phyloP scores from a whole-genome alignment of 495 filamentous ascomycete species.

The Penicillium salamii region DNA sequence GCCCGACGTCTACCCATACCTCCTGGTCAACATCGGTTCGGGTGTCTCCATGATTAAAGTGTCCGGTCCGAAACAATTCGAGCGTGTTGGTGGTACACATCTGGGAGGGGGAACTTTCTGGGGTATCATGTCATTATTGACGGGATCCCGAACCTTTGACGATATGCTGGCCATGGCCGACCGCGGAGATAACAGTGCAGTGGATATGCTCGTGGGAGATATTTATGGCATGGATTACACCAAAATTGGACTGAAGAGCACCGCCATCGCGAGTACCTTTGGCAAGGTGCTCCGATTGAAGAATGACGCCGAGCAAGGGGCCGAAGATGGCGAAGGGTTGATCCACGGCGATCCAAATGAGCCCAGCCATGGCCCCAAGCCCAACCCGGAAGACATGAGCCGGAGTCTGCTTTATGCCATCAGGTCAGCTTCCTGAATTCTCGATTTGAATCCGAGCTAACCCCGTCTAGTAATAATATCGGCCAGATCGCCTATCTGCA shows the following conservation, averaged over 20 bases:
- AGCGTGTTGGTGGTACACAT: slow-evolving; percentile 91
- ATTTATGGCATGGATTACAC: slow-evolving; percentile 95
- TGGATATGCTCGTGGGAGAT: slow-evolving; percentile 97
- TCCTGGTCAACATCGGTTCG: slow-evolving; percentile 98
- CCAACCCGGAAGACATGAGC: slow-evolving; percentile 64
- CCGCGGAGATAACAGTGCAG: slow-evolving; percentile 81
- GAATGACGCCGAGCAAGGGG: slow-evolving; percentile 66
- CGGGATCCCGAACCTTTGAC: slow-evolving; percentile 86
- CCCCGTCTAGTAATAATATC: slow-evolving; percentile 79
- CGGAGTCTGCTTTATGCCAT: slow-evolving; percentile 78
- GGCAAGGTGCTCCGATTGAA: slow-evolving; percentile 94
- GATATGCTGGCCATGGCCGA: slow-evolving; percentile 96
- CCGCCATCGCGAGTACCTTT: slow-evolving; percentile 91
- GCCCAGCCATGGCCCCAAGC: slow-evolving; percentile 34
- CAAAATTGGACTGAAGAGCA: slow-evolving; percentile 92
- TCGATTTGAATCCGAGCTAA: slow-evolving; percentile 13
- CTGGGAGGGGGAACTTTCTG: slow-evolving; percentile 94
- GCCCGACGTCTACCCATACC: slow-evolving; percentile 85
- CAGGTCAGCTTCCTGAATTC: slow-evolving; percentile 42
- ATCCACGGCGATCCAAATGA: slow-evolving; percentile 47
- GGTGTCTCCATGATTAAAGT: slow-evolving; percentile 99
- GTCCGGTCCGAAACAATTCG: slow-evolving; percentile 76
- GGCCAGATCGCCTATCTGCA: slow-evolving; percentile 96
- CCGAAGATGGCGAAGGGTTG: slow-evolving; percentile 71
- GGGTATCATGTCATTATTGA: slow-evolving; percentile 88